Percentiles rank a stretch among this genome's conserved stretches.
Conservation (phyloP, 2,329 filamentous ascomycete species). For the Sphaerostilbella broomeana region DNA sequence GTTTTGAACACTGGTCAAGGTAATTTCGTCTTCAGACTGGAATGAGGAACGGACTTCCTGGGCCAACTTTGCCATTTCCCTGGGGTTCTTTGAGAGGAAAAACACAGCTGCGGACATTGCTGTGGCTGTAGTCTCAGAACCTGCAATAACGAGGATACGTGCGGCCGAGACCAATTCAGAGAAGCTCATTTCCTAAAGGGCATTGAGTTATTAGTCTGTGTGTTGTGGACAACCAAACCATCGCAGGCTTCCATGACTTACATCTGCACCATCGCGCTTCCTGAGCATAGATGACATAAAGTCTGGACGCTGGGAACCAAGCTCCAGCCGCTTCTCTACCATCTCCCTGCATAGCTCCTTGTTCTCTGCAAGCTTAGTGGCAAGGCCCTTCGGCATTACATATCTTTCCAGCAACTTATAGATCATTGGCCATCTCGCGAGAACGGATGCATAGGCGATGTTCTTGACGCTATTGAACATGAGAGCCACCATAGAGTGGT, state of each 20-base stretch:
- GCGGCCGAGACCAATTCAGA: conserved; percentile 14
- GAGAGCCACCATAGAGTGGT: conserved; percentile 21
- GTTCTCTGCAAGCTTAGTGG: conserved; percentile 4
- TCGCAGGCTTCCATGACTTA: no score
- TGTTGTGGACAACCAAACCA: background rate
- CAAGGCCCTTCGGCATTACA: background rate
- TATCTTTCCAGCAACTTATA: background rate
- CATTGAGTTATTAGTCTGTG: rapidly evolving
- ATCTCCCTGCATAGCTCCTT: conserved; percentile 5
- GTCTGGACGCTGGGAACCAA: conserved; percentile 5
- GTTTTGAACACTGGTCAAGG: conserved; percentile 9
- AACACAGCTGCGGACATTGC: conserved; percentile 22
- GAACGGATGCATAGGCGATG: background rate
- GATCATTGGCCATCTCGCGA: background rate
- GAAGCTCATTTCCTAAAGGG: conserved; percentile 6
- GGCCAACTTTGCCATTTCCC: conserved; percentile 24
- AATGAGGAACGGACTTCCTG: conserved; percentile 25
- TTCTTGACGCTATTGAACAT: conserved; percentile 18
- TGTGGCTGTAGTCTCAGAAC: conserved; percentile 29
- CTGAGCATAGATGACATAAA: conserved; percentile 9
- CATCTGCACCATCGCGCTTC: conserved; percentile 4
- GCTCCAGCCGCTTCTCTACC: conserved; percentile 7
- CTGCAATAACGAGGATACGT: conserved; percentile 21
- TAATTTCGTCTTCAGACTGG: conserved; percentile 12
- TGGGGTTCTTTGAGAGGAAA: conserved; percentile 25